Evolutionary conservation across 2,329 filamentous ascomycete species (phyloP).

Genomic region (Hortaea werneckii): DNA sequence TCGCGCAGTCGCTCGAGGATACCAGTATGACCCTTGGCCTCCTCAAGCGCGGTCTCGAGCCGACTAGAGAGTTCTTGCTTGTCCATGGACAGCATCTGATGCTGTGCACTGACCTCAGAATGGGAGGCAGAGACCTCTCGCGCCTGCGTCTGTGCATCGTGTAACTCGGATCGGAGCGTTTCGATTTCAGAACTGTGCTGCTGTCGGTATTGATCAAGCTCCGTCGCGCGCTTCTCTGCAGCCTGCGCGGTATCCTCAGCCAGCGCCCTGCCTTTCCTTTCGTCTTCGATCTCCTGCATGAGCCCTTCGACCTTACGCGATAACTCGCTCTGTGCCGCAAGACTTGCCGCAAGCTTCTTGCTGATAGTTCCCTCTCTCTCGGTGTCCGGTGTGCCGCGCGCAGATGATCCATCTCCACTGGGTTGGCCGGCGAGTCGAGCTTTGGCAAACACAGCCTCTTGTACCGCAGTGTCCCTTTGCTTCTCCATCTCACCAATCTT

Average conservation of each 20-base stretch:
- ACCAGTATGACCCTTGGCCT: slow-evolving; percentile 57
- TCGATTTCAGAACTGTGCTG: slow-evolving; percentile 78
- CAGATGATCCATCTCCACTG: slow-evolving; percentile 44
- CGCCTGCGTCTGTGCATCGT: slow-evolving; percentile 65
- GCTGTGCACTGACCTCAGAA: slow-evolving; percentile 63
- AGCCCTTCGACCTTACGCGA: slow-evolving; percentile 63
- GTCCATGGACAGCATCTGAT: slow-evolving; percentile 72
- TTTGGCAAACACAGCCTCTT: slow-evolving; percentile 89
- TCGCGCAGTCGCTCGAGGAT: slow-evolving; percentile 66
- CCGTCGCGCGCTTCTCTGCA: slow-evolving; percentile 70
- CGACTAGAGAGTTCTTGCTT: slow-evolving; percentile 65
- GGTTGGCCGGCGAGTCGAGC: slow-evolving; percentile 79
- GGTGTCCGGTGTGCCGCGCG: slow-evolving; percentile 40
- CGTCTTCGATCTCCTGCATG: slow-evolving; percentile 63
- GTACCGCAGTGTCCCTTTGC: slow-evolving; percentile 87
- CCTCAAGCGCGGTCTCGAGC: slow-evolving; percentile 56
- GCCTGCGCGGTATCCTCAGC: slow-evolving; percentile 81
- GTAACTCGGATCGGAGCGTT: slow-evolving; percentile 72
- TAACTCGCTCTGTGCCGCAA: slow-evolving; percentile 72
- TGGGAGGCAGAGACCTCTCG: slow-evolving; percentile 72
- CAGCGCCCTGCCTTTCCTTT: slow-evolving; percentile 68
- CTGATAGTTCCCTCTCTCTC: slow-evolving; percentile 66
- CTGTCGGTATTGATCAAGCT: slow-evolving; percentile 76
- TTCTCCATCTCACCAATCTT: slow-evolving; percentile 90
- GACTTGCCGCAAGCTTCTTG: slow-evolving; percentile 69